Evolutionary conservation across 2,329 filamentous ascomycete species (phyloP).

Genomic region (Drechslerella dactyloides): DNA sequence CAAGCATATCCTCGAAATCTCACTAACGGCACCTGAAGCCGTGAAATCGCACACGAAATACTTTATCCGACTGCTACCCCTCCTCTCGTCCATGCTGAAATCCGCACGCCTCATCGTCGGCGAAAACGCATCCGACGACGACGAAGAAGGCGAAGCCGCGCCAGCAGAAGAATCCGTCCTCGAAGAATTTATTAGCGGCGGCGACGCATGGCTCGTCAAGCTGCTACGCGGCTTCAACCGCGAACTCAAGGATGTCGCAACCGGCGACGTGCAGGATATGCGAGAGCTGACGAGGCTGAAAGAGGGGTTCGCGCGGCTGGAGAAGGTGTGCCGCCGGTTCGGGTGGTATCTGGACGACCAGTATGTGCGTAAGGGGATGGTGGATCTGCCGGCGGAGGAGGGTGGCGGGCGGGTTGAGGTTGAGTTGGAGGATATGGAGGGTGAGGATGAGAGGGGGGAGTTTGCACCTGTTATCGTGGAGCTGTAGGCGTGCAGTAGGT

Average conservation of each 20-base stretch:
- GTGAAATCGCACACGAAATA: conserved; percentile 46
- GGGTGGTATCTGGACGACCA: conserved; percentile 47
- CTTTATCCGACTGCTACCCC: conserved; percentile 39
- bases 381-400: conserved; percentile 47
- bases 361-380: conserved; percentile 48
- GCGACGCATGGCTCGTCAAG: conserved; percentile 52
- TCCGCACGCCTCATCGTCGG: conserved; percentile 38
- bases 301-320: conserved; percentile 19
- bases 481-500: too few species aligned
- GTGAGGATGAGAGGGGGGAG: conserved; percentile 47
- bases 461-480: conserved; percentile 49
- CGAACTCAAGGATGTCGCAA: conserved; percentile 43
- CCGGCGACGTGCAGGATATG: conserved; percentile 16
- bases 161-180: conserved; percentile 35
- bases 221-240: conserved; percentile 52
- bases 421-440: conserved; percentile 50
- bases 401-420: conserved; percentile 43
- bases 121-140: conserved; percentile 52
- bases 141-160: conserved; percentile 38
- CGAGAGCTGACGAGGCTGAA: conserved; percentile 19
- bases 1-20: conserved; percentile 52
- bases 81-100: conserved; percentile 51
- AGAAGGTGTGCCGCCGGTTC: conserved; percentile 24
- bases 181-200: conserved; percentile 50
- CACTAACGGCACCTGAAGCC: conserved; percentile 51